Base-by-base conservation (phyloP, 257 asterid genomes). In the Fraxinus anomala region DNA sequence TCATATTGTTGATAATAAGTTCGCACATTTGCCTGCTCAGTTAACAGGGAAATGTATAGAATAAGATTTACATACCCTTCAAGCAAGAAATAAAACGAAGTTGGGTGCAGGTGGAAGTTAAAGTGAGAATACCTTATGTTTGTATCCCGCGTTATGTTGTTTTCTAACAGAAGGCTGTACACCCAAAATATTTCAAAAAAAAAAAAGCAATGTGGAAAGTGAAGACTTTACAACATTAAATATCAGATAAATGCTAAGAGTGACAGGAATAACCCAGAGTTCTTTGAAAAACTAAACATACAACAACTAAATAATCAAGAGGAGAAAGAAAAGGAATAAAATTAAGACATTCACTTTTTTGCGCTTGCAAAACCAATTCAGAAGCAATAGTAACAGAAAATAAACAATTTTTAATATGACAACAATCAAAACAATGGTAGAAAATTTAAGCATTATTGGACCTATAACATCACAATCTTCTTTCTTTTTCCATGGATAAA, bases 131-230 rank as follows among this genome's bases (percentile, higher is more conserved):
- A 93, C 99, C 98, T 95, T 95, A 87, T 95, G 99, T 82, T 95
- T 95, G 91, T 95, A 95, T 56, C 98, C 98, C 2, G 97, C 91
- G 40, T 95, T 95, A 73, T 95, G 97, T 83, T 95, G 98, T 84
- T 95, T 95, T 76, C 99, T 84, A 31, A 95, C 99, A 4, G 99
- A 95, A 47, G 99, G 98, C 99, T 95, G 97, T 84, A 59, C 76
- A 88, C 39, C 61, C 71, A 77, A 37, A 49, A 70, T 39, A 16
- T 24, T 63, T 73, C 68, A 26, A 26, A 26, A 73, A 42, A 12
- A 59, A 28, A 36, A 9, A 23, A 28, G 16, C 13, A 70, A 30
- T 4, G 24, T 11, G 4, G 6, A 70, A 72, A 33, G 13, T 59
- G 67, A 59, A 59, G 28, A 59, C 16, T 44, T 14, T 7, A 68